Conservation (phyloP, 2,329 filamentous ascomycete species). For the Ophiostoma montium region DNA sequence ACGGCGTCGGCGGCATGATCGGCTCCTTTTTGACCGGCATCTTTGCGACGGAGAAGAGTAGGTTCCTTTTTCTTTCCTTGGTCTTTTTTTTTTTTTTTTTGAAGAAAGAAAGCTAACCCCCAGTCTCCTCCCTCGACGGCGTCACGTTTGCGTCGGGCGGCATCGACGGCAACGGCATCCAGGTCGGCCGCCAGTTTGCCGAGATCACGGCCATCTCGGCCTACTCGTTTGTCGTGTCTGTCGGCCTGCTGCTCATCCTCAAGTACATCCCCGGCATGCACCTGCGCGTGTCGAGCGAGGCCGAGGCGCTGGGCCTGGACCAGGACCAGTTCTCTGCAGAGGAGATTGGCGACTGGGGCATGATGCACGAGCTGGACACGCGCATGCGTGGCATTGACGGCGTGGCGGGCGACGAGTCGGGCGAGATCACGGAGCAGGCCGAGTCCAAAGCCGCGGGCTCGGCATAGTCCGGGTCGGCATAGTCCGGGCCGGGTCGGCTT, state of each 20-base stretch:
- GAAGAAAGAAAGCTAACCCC: conserved; percentile 52
- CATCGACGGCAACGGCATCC: conserved; percentile 52
- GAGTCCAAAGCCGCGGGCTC: neutral
- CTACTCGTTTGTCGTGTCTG: conserved; percentile 54
- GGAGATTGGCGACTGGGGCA: conserved; percentile 50
- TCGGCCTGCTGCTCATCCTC: conserved; percentile 54
- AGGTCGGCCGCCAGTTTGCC: conserved; percentile 57
- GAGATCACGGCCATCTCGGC: conserved; percentile 49
- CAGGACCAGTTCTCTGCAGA: conserved; percentile 30
- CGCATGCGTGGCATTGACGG: neutral
- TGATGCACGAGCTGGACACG: neutral
- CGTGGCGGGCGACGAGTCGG: neutral
- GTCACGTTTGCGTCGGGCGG: conserved; percentile 53
- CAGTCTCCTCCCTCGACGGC: conserved; percentile 49
- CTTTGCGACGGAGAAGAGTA: conserved; percentile 63
- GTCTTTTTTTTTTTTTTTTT: no score
- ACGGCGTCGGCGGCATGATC: conserved; percentile 70
- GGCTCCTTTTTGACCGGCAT: conserved; percentile 68
- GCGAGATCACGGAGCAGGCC: neutral
- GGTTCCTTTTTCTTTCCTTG: no score
- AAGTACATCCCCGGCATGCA: conserved; percentile 58
- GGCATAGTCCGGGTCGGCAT: no score
- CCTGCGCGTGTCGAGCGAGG: conserved; percentile 50
- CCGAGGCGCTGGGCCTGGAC: conserved; percentile 56
- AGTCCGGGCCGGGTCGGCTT: no score